phyloP scores from a whole-genome alignment of 805 yeast species.

The Myxozyma kluyveri region DNA sequence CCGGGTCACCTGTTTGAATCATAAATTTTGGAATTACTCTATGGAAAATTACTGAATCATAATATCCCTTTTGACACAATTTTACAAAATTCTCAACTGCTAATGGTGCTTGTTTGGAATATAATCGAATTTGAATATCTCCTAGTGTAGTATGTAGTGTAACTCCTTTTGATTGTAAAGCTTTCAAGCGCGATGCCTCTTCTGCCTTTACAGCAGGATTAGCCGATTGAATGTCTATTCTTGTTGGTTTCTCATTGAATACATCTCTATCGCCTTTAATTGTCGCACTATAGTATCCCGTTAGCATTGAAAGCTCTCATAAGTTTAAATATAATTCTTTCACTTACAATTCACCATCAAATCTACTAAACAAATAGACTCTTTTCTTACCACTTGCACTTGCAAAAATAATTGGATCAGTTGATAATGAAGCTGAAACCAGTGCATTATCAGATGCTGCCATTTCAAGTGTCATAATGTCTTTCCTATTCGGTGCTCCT shows the following conservation, averaged over 20 bases:
- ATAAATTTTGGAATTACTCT: constrained; percentile 51
- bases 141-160: constrained; percentile 45
- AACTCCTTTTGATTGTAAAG: constrained; percentile 27
- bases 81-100: constrained; percentile 45
- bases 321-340: neutral
- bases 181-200: neutral
- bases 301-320: neutral
- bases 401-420: constrained; percentile 38
- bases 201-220: constrained; percentile 9
- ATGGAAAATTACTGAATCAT: constrained; percentile 42
- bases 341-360: constrained; percentile 26
- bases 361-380: constrained; percentile 36
- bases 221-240: neutral
- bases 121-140: constrained; percentile 43
- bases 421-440: constrained; percentile 31
- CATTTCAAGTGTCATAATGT: constrained; percentile 36
- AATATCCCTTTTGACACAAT: constrained; percentile 42
- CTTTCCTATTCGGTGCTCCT: constrained; percentile 33
- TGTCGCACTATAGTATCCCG: neutral
- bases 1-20: constrained; percentile 63
- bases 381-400: constrained; percentile 33
- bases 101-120: constrained; percentile 41
- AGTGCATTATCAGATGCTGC: constrained; percentile 38
- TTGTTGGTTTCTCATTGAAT: constrained; percentile 32
- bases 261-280: constrained; percentile 34